Evolutionary conservation across 441 rosid genomes (phyloP), one percentile per base, ranked within the genome.

Genomic region (Euphorbia celastroides): DNA sequence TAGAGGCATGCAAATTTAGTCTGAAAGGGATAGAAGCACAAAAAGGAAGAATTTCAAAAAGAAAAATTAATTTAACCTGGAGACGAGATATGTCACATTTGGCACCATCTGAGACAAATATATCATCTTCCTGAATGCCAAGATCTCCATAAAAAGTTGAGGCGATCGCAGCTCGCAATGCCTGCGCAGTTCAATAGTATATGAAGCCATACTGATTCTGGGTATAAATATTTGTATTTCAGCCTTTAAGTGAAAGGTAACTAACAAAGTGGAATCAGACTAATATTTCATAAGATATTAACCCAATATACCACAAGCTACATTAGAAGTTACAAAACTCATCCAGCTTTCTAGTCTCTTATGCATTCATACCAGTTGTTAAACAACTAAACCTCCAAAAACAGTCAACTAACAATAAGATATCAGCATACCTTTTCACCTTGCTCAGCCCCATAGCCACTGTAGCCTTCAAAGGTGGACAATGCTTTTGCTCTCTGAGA

Each of bases 31-130:
- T 30, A 57, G 26, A 27, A 27, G 27, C 19, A 32, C 38, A 5
- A 44, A 20, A 66, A 57, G 46, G 6, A 30, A 62, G 48, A 31
- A 25, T 32, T 27, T 10, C 23, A 55, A 62, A 36, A 23, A 27
- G 31, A 17, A 64, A 57, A 26, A 23, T 1, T 30, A 72, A 62
- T 57, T 73, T 74, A 67, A 94, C 99, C 99, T 94, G 97, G 63
- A 94, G 99, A 51, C 99, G 98, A 42, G 97, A 85, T 69, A 92
- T 94, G 66, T 92, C 99, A 72, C 99, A 89, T 75, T 94, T 94
- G 69, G 99, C 99, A 79, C 98, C 99, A 83, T 94, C 98, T 52
- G 98, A 94, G 68, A 94, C 98, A 79, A 94, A 94, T 57, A 94
- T 82, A 75, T 94, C 98, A 64, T 72, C 90, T 26, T 88, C 96